A percentile compares a stretch with the other conserved stretches of the same genome.
phyloP scores from a whole-genome alignment of 225 moss, liverwort and hornwort species.

The Takakia lepidozioides region DNA sequence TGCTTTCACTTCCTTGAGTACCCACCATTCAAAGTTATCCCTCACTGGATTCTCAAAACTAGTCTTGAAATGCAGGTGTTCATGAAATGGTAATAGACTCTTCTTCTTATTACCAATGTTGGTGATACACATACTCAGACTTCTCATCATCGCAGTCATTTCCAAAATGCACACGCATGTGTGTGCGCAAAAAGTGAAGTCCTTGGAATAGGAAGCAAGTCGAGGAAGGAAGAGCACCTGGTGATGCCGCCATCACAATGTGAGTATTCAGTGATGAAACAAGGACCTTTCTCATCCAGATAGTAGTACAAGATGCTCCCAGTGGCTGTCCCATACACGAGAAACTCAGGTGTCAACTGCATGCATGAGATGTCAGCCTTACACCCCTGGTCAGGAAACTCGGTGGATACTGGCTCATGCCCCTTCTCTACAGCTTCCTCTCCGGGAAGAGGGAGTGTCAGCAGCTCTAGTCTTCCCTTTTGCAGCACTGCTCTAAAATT shows the following conservation, averaged over 20 bases:
- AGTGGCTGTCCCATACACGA: slow-evolving; percentile 31
- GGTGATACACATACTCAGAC: too few species aligned
- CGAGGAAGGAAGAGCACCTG: slow-evolving; percentile 15
- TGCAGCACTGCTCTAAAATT: neutral
- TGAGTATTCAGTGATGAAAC: slow-evolving; percentile 18
- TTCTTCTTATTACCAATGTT: too few species aligned
- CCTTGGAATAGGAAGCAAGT: too few species aligned
- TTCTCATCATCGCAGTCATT: too few species aligned
- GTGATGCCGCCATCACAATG: slow-evolving; percentile 28
- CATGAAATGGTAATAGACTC: too few species aligned
- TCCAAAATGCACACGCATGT: too few species aligned
- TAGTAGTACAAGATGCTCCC: slow-evolving; percentile 24
- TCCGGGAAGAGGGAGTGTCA: neutral
- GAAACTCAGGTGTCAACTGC: slow-evolving; percentile 19
- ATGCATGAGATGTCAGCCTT: slow-evolving; percentile 16
- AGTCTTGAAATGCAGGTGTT: too few species aligned
- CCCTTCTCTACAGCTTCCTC: neutral
- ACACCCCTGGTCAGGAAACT: slow-evolving; percentile 12
- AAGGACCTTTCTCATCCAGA: slow-evolving; percentile 19
- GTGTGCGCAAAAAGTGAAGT: too few species aligned
- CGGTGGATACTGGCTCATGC: neutral
- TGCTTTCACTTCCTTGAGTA: too few species aligned
- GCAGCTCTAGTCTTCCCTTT: neutral
- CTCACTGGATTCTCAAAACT: too few species aligned
- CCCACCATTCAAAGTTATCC: too few species aligned